Base-by-base conservation (phyloP, 2,329 filamentous ascomycete species). In the Stromatinia cepivora region DNA sequence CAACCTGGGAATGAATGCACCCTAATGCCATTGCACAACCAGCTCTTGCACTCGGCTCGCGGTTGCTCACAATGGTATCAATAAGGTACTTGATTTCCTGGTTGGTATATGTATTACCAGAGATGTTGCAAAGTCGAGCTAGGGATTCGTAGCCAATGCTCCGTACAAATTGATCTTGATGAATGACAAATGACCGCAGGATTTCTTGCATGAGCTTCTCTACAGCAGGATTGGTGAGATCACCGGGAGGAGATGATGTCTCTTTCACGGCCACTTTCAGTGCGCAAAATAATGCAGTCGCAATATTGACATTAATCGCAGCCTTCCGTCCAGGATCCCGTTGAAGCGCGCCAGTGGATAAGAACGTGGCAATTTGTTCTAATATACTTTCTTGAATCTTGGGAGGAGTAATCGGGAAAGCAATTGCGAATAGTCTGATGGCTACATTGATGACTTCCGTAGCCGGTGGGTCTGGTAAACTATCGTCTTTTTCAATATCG, bases 371-470 rank as follows among this genome's bases (percentile, higher is more conserved):
- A 61, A 98, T 90, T 78, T 99, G 95, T 79, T 99, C 95, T 13
- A 99, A 82, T 61, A 97, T 92, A 77, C 94, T 97, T 79, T 99
- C 95, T 77, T 99, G 95, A 3, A 99, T 92, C 77, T 94, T 97
- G 5, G 92, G 86, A 0, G 92, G 91, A 58, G 97, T 96, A 13
- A 97, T 83, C 3, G 95, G 94, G 69, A 99, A 89, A 52, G 93
- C 92, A 66, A 97, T 92, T 2, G 94, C 93, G 78, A 99, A 99
- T 0, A 98, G 83, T 72, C 95, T 90, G 69, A 99, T 96, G 0
- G 95, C 94, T 76, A 94, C 89, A 77, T 99, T 97, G 71, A 98
- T 92, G 36, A 97, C 94, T 77, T 97, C 94, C 0, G 94, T 99
- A 0, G 92, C 89, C 8, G 95, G 90, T 11, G 94, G 93, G 72